Evolutionary conservation across 192 early-diverging fungal genomes (phyloP), one percentile per base, ranked within the genome.

Genomic region (Entomortierella beljakovae): DNA sequence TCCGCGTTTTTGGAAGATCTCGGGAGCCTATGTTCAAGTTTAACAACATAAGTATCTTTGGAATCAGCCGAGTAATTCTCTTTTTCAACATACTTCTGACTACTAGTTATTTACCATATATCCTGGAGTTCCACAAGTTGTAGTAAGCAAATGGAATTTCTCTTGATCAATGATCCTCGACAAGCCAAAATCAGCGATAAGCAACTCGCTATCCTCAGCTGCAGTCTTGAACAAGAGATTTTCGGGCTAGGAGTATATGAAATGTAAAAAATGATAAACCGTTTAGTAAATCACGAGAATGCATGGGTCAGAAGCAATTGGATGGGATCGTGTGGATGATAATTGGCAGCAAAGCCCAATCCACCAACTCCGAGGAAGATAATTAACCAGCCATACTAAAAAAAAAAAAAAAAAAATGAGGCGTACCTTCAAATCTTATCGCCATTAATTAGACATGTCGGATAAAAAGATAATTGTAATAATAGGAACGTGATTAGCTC

Each of bases 141-240:
- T 89, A 28, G 85, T 92, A 37, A 93, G 70, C 13, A 87, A 58
- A 50, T 86, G 80, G 46, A 88, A 86, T 54, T 88, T 87, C 32
- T 87, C 81, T 38, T 81, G 84, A 56, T 90, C 85, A 40, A 93
- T 84, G 33, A 89, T 87, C 20, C 85, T 80, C 9, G 93, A 90
- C 70, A 95, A 79, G 11, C 94, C 94, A 83, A 95, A 95, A 67
- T 95, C 94, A n/a, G 89, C 93, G 77, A 95, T 92, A 13, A 91
- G 80, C 23, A 94, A 64, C 57, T 88, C 83, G 22, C 88, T 80
- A 60, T 87, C 85, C 48, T 87, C 85, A 23, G 82, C 91, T 2
- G 73, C 60, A 1, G 84, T 86, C 50, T 83, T 81, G 70, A 95
- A 93, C 46, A 95, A 70, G 50, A 94, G 86, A 80, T 95, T 95